phyloP scores from a whole-genome alignment of 371 early-diverging fungal species.

The Rhizomucor miehei region DNA sequence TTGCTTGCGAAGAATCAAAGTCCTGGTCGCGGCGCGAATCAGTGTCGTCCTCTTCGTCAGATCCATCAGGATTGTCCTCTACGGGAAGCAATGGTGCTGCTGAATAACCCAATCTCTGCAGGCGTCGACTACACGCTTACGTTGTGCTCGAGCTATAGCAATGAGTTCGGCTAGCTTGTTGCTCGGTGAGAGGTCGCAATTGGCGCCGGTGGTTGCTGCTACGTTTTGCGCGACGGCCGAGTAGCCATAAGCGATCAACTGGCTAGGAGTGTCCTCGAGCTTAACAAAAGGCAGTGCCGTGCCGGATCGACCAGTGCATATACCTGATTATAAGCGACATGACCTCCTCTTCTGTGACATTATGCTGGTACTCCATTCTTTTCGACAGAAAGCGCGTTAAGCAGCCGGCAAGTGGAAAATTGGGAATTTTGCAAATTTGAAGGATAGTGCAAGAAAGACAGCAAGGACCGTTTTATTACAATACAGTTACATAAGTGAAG shows the following conservation, averaged over 20 bases:
- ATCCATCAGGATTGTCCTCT: constrained; percentile 18
- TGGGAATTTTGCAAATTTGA: no score
- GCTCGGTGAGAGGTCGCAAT: constrained; percentile 49
- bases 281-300: background rate
- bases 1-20: constrained; percentile 15
- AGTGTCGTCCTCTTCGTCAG: constrained; percentile 30
- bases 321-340: constrained; percentile 59
- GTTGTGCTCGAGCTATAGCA: constrained; percentile 27
- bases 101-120: no score
- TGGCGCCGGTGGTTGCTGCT: constrained; percentile 57
- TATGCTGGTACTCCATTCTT: constrained; percentile 1
- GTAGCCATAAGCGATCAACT: constrained; percentile 64
- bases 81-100: no score
- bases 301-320: background rate
- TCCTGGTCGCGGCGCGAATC: constrained; percentile 23
- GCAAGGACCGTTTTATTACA: no score
- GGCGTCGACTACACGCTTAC: no score
- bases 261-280: constrained; percentile 30
- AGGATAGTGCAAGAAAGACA: no score
- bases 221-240: constrained; percentile 59
- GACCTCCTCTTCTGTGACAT: constrained; percentile 44
- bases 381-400: background rate
- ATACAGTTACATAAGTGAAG: no score
- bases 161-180: constrained; percentile 50
- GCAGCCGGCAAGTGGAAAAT: no score